A percentile compares a stretch with the other conserved stretches of the same genome.
phyloP scores from a whole-genome alignment of 352 stramenopile genomes.

The Phytophthora niederhauseri region DNA sequence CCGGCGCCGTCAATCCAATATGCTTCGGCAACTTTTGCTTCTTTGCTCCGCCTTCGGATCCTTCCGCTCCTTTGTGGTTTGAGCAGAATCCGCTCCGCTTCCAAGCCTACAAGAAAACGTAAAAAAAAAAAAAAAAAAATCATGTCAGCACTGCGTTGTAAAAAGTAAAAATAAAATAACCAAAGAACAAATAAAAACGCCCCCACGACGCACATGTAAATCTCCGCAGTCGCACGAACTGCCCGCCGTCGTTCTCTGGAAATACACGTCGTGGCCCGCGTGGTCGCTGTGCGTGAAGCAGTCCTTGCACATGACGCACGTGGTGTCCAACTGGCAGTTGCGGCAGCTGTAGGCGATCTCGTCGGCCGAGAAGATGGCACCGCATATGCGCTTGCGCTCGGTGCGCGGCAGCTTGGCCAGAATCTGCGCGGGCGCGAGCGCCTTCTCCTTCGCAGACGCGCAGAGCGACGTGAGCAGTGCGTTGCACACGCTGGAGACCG shows the following conservation, averaged over 20 bases:
- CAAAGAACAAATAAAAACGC: background rate
- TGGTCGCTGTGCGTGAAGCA: slow-evolving; percentile 87
- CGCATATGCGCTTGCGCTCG: slow-evolving; percentile 77
- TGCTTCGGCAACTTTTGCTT: slow-evolving; percentile 75
- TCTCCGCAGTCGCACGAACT: slow-evolving; percentile 90
- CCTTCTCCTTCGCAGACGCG: slow-evolving; percentile 55
- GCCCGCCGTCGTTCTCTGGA: slow-evolving; percentile 84
- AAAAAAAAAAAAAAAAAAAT: slow-evolving; percentile 7
- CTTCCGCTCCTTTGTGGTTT: slow-evolving; percentile 69
- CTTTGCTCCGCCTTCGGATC: slow-evolving; percentile 38
- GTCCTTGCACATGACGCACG: slow-evolving; percentile 87
- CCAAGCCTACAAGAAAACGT: slow-evolving; percentile 55
- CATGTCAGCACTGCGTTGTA: background rate
- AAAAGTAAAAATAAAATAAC: slow-evolving; percentile 2
- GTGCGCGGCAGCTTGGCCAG: slow-evolving; percentile 65
- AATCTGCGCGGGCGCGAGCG: slow-evolving; percentile 52
- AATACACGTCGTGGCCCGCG: slow-evolving; percentile 85
- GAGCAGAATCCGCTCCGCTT: slow-evolving; percentile 81
- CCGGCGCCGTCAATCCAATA: slow-evolving; percentile 49
- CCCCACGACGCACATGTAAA: slow-evolving; percentile 54
- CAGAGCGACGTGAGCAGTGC: slow-evolving; percentile 64
- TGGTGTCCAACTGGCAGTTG: slow-evolving; percentile 87
- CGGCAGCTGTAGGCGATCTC: slow-evolving; percentile 91
- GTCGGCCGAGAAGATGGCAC: slow-evolving; percentile 84
- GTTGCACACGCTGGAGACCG: slow-evolving; percentile 43